phyloP scores from a whole-genome alignment of 2,329 filamentous ascomycete species.

The Calonectria hawksworthii region DNA sequence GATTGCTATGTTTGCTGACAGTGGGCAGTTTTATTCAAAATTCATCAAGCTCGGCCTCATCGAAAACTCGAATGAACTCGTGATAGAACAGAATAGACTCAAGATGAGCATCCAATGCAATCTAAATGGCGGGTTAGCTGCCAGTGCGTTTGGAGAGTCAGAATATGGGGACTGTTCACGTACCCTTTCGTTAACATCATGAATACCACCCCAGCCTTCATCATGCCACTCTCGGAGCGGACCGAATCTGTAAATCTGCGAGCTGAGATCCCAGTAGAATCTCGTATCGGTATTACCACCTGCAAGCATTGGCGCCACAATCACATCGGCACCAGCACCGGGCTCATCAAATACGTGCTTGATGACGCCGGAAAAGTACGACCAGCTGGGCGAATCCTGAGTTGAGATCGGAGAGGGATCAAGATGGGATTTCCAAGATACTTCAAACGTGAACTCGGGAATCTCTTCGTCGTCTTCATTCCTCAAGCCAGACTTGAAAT shows the following conservation, averaged over 20 bases:
- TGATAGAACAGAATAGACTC: not conserved
- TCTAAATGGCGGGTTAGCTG: not conserved
- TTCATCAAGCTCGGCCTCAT: not conserved
- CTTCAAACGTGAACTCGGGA: not conserved
- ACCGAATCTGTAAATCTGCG: not conserved
- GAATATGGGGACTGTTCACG: not conserved
- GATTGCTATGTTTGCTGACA: not conserved
- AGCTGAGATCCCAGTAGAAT: not conserved
- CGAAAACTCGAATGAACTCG: not conserved
- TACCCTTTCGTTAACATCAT: conserved; percentile 6
- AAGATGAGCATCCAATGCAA: not conserved
- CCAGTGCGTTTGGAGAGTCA: too few relatives aligned
- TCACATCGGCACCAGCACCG: not conserved
- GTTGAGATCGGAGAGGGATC: not conserved
- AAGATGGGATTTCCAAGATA: not conserved
- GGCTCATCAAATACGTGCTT: conserved; percentile 3
- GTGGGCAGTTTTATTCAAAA: not conserved
- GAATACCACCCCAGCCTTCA: not conserved
- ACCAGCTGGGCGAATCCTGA: not conserved
- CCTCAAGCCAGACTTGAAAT: not conserved
- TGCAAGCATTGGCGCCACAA: not conserved
- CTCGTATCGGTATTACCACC: not conserved
- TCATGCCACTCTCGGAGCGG: not conserved
- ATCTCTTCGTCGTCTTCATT: not conserved
- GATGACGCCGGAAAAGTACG: not conserved